Evolutionary conservation across 345 rosid genomes (phyloP).

Genomic region (Gossypium herbaceum): DNA sequence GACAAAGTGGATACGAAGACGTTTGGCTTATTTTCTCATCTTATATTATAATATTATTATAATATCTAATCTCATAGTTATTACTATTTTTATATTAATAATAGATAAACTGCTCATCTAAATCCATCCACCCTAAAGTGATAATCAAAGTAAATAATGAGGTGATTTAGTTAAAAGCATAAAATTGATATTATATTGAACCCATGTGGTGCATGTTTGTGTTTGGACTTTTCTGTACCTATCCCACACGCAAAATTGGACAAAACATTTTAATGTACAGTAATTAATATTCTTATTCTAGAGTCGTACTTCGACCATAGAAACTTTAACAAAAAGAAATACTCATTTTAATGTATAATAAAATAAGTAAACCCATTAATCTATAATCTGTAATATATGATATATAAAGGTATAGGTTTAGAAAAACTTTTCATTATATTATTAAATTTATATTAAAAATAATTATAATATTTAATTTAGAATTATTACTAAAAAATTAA

Average conservation of each 20-base stretch:
- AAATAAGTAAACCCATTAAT: too few species aligned
- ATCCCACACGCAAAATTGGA: slow-evolving; percentile 7
- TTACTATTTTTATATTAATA: accelerated
- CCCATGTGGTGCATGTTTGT: slow-evolving; percentile 9
- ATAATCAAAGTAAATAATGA: neutral
- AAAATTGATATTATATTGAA: neutral
- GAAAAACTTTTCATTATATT: too few species aligned
- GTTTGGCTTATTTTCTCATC: too few species aligned
- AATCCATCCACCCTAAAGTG: neutral
- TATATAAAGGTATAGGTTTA: too few species aligned
- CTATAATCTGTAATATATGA: too few species aligned
- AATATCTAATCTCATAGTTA: accelerated
- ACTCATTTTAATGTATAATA: too few species aligned
- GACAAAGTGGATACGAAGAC: accelerated
- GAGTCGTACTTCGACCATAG: too few species aligned
- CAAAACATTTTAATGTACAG: neutral
- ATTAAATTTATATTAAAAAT: too few species aligned
- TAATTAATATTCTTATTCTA: neutral
- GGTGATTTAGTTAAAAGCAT: neutral
- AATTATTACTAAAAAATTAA: too few species aligned
- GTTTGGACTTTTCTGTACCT: slow-evolving; percentile 31
- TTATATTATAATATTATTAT: too few species aligned
- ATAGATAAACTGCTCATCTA: accelerated
- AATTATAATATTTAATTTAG: too few species aligned
- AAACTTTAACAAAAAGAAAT: too few species aligned